These are phyloP conservation scores for Phialophora tarda DNA, from an alignment of 2,329 filamentous ascomycete genomes.

Conservation along the genomic window DNA sequence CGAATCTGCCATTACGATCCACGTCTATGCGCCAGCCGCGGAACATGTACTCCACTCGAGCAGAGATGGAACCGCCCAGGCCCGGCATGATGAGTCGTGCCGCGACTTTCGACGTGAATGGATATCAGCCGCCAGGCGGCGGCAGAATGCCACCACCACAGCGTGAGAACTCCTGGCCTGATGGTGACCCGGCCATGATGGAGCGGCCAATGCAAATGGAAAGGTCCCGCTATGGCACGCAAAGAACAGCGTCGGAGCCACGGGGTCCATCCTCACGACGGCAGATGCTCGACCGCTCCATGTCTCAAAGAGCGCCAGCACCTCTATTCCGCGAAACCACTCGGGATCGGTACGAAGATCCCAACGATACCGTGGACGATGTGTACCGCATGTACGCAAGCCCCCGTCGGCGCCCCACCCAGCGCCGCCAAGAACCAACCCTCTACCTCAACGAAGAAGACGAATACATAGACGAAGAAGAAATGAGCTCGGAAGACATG, in stretches of 20 bases:
- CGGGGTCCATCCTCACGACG: conserved; percentile 47
- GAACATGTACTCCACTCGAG: conserved; percentile 38
- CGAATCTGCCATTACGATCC: conserved; percentile 52
- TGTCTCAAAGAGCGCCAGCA: conserved; percentile 37
- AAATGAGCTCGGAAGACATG: conserved; percentile 45
- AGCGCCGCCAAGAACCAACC: conserved; percentile 49
- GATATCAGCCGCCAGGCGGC: conserved; percentile 47
- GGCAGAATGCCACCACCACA: conserved; percentile 39
- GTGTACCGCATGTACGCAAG: conserved; percentile 45
- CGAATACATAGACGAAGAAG: conserved; percentile 77
- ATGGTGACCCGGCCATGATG: conserved; percentile 25
- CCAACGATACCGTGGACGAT: conserved; percentile 51
- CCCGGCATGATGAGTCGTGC: conserved; percentile 34
- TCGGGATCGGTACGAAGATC: conserved; percentile 44
- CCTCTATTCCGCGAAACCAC: conserved; percentile 44
- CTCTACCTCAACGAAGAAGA: conserved; percentile 72
- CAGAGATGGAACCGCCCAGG: conserved; percentile 26
- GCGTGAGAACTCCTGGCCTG: conserved; percentile 41
- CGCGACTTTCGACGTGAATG: conserved; percentile 33
- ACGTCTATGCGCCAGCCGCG: conserved; percentile 54
- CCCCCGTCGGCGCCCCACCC: conserved; percentile 29
- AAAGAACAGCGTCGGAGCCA: conserved; percentile 59
- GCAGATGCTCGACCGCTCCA: conserved; percentile 43
- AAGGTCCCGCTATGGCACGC: conserved; percentile 50
- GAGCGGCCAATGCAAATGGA: conserved; percentile 40